A percentile compares a stretch with the other conserved stretches of the same genome.
These are phyloP conservation scores for Fusarium stilboides DNA, from an alignment of 2,329 filamentous ascomycete genomes.

Conservation along the genomic window DNA sequence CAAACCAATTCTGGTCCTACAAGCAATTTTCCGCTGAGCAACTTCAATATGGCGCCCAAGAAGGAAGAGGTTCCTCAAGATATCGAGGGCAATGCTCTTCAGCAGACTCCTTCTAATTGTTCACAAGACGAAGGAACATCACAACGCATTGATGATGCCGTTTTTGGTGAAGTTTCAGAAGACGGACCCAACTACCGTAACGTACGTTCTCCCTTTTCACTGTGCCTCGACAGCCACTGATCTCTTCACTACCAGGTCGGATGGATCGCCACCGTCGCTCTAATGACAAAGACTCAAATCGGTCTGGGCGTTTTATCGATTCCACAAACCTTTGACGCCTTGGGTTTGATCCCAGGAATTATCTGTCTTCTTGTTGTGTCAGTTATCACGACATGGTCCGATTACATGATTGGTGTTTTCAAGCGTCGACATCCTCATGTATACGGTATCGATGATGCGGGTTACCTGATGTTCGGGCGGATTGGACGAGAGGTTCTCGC, in stretches of 20 bases:
- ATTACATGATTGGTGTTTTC: slow-evolving; percentile 63
- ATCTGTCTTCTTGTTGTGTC: slow-evolving; percentile 59
- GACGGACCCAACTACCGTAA: slow-evolving; percentile 31
- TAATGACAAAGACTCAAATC: slow-evolving; percentile 65
- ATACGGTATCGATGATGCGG: slow-evolving; percentile 69
- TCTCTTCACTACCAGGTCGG: slow-evolving; percentile 53
- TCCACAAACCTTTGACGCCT: slow-evolving; percentile 60
- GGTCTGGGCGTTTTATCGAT: slow-evolving; percentile 65
- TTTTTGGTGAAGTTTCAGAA: slow-evolving; percentile 27
- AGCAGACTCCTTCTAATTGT: background rate
- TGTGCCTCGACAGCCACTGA: background rate
- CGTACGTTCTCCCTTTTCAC: background rate
- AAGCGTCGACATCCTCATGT: slow-evolving; percentile 66
- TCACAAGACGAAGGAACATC: slow-evolving; percentile 14
- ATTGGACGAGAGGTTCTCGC: slow-evolving; percentile 61
- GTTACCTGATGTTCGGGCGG: slow-evolving; percentile 63
- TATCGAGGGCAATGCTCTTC: slow-evolving; percentile 8
- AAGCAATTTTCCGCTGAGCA: background rate
- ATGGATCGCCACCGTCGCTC: slow-evolving; percentile 60
- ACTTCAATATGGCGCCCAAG: slow-evolving; percentile 11
- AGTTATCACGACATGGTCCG: slow-evolving; percentile 52
- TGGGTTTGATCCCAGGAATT: slow-evolving; percentile 64
- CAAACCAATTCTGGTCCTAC: too few species aligned
- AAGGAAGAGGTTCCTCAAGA: slow-evolving; percentile 27
- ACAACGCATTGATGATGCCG: slow-evolving; percentile 18